These are phyloP conservation scores for Lyophyllum atratum DNA, from an alignment of 768 basidiomycete species.

Conservation along the genomic window DNA sequence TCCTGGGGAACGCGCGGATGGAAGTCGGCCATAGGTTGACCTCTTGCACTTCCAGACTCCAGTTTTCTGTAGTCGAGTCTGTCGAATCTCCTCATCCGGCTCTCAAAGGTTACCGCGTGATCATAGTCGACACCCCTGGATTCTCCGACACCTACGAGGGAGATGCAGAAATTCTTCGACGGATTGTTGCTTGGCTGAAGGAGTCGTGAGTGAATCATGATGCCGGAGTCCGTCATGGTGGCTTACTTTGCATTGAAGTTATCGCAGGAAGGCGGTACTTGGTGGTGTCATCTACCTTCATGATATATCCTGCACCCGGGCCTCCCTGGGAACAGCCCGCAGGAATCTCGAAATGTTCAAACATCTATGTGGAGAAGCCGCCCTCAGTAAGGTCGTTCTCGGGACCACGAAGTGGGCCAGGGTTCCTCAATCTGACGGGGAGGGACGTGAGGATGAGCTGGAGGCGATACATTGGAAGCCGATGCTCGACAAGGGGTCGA, in stretches of 20 bases:
- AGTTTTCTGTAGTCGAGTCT: background rate
- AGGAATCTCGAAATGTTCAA: constrained; percentile 2
- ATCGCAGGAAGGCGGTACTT: background rate
- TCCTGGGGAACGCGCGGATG: background rate
- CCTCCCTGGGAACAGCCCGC: background rate
- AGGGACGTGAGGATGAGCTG: background rate
- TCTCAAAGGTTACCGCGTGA: constrained; percentile 5
- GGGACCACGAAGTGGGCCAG: background rate
- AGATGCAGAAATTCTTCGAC: constrained; percentile 19
- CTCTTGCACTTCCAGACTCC: background rate
- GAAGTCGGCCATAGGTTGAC: background rate
- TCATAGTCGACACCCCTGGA: constrained; percentile 24
- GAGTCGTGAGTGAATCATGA: background rate
- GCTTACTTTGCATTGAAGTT: background rate
- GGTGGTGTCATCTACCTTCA: constrained; percentile 10
- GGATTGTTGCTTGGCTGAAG: constrained; percentile 20
- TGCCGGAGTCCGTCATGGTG: background rate
- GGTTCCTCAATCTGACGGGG: background rate
- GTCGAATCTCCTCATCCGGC: background rate
- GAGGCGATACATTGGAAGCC: background rate
- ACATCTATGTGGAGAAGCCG: constrained; percentile 1
- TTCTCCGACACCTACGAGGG: constrained; percentile 19
- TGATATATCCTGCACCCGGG: constrained; percentile 1
- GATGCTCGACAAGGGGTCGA: background rate
- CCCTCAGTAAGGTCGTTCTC: background rate